Conservation (phyloP, 2,329 filamentous ascomycete genomes). For the Neospermospora avenae region DNA sequence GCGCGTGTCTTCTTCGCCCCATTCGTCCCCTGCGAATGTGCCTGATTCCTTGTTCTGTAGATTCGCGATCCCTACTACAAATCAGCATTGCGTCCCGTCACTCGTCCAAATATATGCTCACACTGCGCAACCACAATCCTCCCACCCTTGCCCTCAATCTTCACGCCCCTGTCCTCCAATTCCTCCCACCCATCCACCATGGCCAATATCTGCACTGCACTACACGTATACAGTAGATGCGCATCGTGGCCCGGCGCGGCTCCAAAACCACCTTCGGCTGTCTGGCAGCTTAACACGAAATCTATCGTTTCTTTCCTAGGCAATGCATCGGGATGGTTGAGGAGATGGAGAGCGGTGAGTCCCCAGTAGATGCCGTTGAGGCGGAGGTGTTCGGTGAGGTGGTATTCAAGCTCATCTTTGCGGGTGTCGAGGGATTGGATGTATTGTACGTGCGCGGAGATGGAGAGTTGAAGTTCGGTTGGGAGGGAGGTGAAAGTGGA, state of each 20-base stretch:
- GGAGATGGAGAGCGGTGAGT: conserved; percentile 79
- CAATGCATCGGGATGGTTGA: conserved; percentile 76
- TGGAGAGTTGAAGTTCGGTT: conserved; percentile 35
- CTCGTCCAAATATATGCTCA: conserved; percentile 44
- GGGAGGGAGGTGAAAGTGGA: conserved; percentile 23
- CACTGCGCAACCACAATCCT: conserved; percentile 75
- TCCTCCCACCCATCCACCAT: conserved; percentile 82
- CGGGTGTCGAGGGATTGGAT: conserved; percentile 89
- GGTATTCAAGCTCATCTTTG: conserved; percentile 95
- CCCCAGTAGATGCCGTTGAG: conserved; percentile 98
- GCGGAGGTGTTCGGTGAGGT: conserved; percentile 94
- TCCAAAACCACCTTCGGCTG: conserved; percentile 85
- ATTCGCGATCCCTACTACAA: conserved; percentile 63
- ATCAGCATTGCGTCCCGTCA: conserved; percentile 14
- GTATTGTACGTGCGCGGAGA: conserved; percentile 74
- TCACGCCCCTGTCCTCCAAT: conserved; percentile 56
- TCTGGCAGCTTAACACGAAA: conserved; percentile 94
- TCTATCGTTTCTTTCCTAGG: conserved; percentile 78
- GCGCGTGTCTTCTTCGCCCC: conserved; percentile 93
- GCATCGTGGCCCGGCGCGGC: conserved; percentile 92
- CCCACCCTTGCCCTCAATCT: conserved; percentile 41
- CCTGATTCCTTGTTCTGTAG: conserved; percentile 80
- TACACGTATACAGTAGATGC: conserved; percentile 94
- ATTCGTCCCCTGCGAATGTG: conserved; percentile 90
- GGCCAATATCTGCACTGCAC: conserved; percentile 88